Evolutionary conservation across 352 stramenopile genomes (phyloP), one percentile per base, ranked within the genome.

Genomic region (Discostella stelligera): DNA sequence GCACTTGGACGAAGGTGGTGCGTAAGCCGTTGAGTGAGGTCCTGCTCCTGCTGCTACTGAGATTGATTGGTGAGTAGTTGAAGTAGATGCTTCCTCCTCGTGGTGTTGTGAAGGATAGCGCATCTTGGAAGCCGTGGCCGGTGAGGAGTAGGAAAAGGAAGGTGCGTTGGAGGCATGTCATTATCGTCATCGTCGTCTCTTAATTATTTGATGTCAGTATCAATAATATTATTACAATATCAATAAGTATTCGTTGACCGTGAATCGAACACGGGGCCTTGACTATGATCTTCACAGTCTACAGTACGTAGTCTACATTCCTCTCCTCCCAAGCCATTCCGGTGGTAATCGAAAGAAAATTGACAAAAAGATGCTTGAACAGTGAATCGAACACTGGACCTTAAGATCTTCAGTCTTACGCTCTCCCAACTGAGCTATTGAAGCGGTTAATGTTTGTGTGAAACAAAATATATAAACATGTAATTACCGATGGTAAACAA

Each of bases 351-450:
- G 2, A 53, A 53, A 53, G 21, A 53, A 53, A 53, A 4, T 13
- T 21, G n/a, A 21, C 49, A 82, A 82, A 75, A 68, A 63, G 48
- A 41, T 91, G 85, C 79, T 71, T 83, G 66, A 66, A 89, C 74
- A 59, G 80, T 88, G 86, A 89, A 88, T 92, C 84, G 86, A 92
- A 91, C 86, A 89, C 83, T 54, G 80, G 86, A 64, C 86, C 86
- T 90, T 84, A 74, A 89, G 82, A 92, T 92, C 87, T 92, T 92
- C 87, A 92, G 87, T 92, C 82, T 89, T 74, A 85, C 87, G 87
- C 87, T 92, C 87, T 92, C 80, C 87, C 87, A 92, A 92, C 87
- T 92, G 87, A 92, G 87, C 87, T 92, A 92, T 90, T 67, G 63
- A 85, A 75, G 82, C 86, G 4, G 9, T 41, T n/a, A n/a, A n/a